Conservation (phyloP, 176 grass and related monocot species). For the Poa annua region DNA sequence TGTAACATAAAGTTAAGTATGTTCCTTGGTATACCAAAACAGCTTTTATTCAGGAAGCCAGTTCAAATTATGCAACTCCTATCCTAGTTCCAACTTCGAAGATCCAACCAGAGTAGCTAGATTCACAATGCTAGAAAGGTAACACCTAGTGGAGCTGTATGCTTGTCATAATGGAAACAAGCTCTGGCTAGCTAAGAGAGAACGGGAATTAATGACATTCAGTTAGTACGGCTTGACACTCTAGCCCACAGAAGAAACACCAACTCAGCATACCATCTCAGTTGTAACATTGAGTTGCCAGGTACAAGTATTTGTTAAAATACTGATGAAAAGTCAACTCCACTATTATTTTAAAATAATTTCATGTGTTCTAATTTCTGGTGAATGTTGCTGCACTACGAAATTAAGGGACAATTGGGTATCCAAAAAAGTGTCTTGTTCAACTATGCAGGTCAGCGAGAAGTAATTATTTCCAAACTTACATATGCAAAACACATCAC, state of each 20-base stretch:
- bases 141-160: conserved; percentile 1
- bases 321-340: background rate
- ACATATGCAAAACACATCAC: background rate
- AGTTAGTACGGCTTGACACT: too few species aligned
- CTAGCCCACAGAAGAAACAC: background rate
- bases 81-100: background rate
- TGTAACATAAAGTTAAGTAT: conserved; percentile 37
- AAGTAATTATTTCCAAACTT: background rate
- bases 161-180: background rate
- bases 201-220: background rate
- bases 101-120: background rate
- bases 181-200: background rate
- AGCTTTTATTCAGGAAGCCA: background rate
- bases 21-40: background rate
- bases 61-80: conserved; percentile 12
- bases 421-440: background rate
- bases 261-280: background rate
- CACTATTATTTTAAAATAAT: background rate
- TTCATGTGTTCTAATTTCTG: background rate
- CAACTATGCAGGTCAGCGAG: background rate
- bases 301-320: conserved; percentile 6
- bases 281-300: background rate
- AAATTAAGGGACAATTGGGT: conserved; percentile 21
- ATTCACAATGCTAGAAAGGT: conserved; percentile 3
- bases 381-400: background rate